Conservation (phyloP, 148 eudicot genomes). For the Rhododendron henanense region DNA sequence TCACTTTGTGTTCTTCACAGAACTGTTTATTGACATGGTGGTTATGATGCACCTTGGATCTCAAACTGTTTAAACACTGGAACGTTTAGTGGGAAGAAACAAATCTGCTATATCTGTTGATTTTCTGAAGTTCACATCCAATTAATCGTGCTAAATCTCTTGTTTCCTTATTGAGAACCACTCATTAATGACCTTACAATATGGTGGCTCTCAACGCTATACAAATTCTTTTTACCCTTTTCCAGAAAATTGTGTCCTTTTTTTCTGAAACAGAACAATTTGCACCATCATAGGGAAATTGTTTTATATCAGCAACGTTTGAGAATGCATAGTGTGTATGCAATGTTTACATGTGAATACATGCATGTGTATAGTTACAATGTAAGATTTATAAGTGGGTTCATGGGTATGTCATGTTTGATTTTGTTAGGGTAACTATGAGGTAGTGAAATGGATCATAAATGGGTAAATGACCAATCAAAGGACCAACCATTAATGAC, state of each 20-base stretch:
- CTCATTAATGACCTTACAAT: neutral
- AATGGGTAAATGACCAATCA: neutral
- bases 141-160: neutral
- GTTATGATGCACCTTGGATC: neutral
- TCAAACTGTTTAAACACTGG: neutral
- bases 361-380: neutral
- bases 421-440: neutral
- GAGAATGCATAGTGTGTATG: neutral
- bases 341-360: neutral
- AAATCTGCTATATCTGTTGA: neutral
- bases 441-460: neutral
- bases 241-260: neutral
- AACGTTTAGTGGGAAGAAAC: neutral
- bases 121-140: neutral
- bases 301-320: neutral
- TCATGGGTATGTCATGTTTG: neutral
- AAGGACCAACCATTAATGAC: neutral
- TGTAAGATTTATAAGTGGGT: neutral
- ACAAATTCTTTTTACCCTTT: neutral
- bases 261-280: neutral
- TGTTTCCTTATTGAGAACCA: neutral
- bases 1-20: neutral
- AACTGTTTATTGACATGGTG: neutral
- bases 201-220: neutral
- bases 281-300: neutral